Percentiles rank a stretch among this genome's conserved stretches.
Conservation (phyloP, 768 basidiomycete genomes). For the Tylopilus felleus region DNA sequence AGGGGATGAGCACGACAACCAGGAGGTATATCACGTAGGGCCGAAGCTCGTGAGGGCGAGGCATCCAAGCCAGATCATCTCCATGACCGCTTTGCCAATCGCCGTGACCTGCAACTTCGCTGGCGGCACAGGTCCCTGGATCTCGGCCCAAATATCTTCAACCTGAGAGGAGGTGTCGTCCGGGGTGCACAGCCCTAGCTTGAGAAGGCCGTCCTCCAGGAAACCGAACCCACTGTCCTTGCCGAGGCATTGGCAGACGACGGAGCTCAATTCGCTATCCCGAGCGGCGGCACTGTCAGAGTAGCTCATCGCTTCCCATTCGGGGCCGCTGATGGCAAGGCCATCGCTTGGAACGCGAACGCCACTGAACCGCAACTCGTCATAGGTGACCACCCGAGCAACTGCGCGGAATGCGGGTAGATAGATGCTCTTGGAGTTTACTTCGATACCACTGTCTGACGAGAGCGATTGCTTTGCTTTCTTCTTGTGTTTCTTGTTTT, state of each 20-base stretch:
- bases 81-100: constrained; percentile 48
- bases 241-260: constrained; percentile 58
- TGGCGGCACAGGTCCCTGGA: constrained; percentile 37
- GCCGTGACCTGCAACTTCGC: constrained; percentile 41
- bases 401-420: constrained; percentile 68
- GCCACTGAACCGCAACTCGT: constrained; percentile 69
- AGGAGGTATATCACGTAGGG: constrained; percentile 7
- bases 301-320: constrained; percentile 45
- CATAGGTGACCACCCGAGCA: constrained; percentile 69
- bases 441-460: constrained; percentile 22
- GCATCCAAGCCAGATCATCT: constrained; percentile 55
- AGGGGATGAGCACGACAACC: not conserved
- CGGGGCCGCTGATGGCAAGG: constrained; percentile 62
- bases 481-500: constrained; percentile 26
- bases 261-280: constrained; percentile 36
- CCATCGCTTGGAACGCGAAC: constrained; percentile 72
- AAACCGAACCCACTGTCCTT: constrained; percentile 74
- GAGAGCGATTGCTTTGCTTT: constrained; percentile 30
- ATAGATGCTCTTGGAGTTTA: constrained; percentile 46
- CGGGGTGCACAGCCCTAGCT: constrained; percentile 60
- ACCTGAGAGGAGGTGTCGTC: constrained; percentile 19
- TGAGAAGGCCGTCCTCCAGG: constrained; percentile 71
- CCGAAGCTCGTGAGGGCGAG: constrained; percentile 47
- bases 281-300: constrained; percentile 26
- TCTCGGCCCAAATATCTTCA: constrained; percentile 3